A percentile compares a stretch with the other conserved stretches of the same genome.
Evolutionary conservation across 768 basidiomycete genomes (phyloP).

Genomic region (Melanogaster broomeanus): DNA sequence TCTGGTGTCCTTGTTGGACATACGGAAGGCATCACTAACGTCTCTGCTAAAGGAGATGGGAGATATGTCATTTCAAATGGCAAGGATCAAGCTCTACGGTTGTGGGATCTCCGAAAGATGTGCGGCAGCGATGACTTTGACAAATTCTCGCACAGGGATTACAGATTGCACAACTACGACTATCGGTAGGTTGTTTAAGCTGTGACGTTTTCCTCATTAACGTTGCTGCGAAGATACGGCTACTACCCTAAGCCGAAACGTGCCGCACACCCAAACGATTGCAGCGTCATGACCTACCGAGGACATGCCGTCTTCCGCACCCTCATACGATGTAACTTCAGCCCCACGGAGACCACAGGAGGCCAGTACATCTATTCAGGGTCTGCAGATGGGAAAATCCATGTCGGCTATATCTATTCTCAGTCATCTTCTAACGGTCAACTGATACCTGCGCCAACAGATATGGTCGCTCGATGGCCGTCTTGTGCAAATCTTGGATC

Average conservation of each 20-base stretch:
- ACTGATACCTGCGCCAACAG: slow-evolving; percentile 38
- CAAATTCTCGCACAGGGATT: slow-evolving; percentile 45
- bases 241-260: slow-evolving; percentile 64
- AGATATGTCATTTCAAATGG: slow-evolving; percentile 95
- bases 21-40: slow-evolving; percentile 93
- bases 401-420: slow-evolving; percentile 49
- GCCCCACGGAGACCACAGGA: slow-evolving; percentile 89
- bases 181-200: slow-evolving; percentile 64
- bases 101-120: slow-evolving; percentile 98
- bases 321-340: slow-evolving; percentile 95
- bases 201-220: slow-evolving; percentile 10
- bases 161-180: slow-evolving; percentile 67
- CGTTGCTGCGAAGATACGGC: slow-evolving; percentile 47
- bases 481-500: slow-evolving; percentile 81
- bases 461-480: slow-evolving; percentile 95
- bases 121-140: slow-evolving; percentile 70
- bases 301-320: slow-evolving; percentile 91
- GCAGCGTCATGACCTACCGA: slow-evolving; percentile 93
- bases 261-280: slow-evolving; percentile 80
- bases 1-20: slow-evolving; percentile 95
- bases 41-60: slow-evolving; percentile 94
- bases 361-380: slow-evolving; percentile 95
- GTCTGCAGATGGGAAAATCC: slow-evolving; percentile 81
- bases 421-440: not conserved
- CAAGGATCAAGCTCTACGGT: slow-evolving; percentile 88